Base-by-base conservation (phyloP, 139 green algal species). In the Astrephomene gubernaculifera region DNA sequence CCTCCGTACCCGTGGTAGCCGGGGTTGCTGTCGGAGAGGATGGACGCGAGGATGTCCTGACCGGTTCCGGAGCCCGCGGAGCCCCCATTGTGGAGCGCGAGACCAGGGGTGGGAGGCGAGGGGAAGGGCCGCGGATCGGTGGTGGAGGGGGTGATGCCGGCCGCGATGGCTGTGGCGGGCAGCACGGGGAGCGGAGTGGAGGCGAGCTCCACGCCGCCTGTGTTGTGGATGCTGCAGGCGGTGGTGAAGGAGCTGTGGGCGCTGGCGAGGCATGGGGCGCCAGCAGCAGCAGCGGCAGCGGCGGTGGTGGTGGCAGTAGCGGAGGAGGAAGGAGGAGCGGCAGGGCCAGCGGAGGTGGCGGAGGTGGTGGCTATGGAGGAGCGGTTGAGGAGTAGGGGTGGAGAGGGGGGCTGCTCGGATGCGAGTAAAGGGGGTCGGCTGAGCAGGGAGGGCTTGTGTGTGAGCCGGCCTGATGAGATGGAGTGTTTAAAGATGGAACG, bases 31-130 rank as follows among this genome's bases (percentile, higher is more conserved):
- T 75, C 63, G 0, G 63, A 76, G 2, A 85, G 79, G 41, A 83
- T 83, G 39, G 76, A 83, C 4, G 60, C 63, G 4, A 83, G 60
- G 38, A 83, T 35, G 60, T 83, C 76, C n/a, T n/a, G n/a, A n/a
- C n/a, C n/a, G n/a, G n/a, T n/a, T n/a, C n/a, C n/a, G 19, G 29
- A 29, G 1, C 76, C 76, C 1, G 4, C 35, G 0, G 38, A 44
- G 41, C 19, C 22, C 7, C 27, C 25, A 5, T 27, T n/a, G n/a
- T n/a, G n/a, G n/a, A n/a, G n/a, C n/a, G n/a, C n/a, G n/a, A n/a
- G n/a, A n/a, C n/a, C n/a, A n/a, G n/a, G n/a, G n/a, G n/a, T n/a
- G n/a, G 3, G 12, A 19, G 45, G 24, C 31, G 44, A 3, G 45
- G 27, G 17, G 45, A 39, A 65, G 45, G 1, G 12, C 14, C 45